Percentiles rank a stretch among this genome's conserved stretches.
phyloP scores from a whole-genome alignment of 1,284 basidiomycete genomes.

The Exsudoporus floridanus region DNA sequence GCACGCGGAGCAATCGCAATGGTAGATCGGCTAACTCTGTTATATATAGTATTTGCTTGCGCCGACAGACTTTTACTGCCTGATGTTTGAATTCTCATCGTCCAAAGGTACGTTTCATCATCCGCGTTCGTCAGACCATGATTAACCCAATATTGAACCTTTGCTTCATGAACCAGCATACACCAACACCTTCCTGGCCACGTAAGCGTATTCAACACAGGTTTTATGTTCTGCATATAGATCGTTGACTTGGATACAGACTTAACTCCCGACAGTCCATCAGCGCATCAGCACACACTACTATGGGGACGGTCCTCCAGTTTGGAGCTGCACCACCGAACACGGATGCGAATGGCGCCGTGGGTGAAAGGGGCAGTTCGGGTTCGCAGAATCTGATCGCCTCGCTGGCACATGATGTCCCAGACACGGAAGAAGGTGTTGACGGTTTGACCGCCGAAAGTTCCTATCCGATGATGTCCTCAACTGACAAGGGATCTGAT shows the following conservation, averaged over 20 bases:
- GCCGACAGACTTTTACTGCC: not conserved
- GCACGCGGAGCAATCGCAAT: not conserved
- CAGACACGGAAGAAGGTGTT: not conserved
- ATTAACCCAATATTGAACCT: not conserved
- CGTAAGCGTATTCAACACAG: not conserved
- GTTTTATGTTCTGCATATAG: too few relatives aligned
- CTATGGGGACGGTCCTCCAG: not conserved
- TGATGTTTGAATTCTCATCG: not conserved
- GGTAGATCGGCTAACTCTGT: not conserved
- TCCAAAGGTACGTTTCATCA: not conserved
- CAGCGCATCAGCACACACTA: not conserved
- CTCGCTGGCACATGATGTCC: not conserved
- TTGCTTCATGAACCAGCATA: not conserved
- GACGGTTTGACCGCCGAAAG: not conserved
- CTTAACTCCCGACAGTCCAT: not conserved
- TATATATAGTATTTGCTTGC: not conserved
- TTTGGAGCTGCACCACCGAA: not conserved
- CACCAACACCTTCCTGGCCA: slow-evolving; percentile 5
- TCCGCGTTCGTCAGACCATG: not conserved
- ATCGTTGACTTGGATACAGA: not conserved
- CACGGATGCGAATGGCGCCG: too few relatives aligned
- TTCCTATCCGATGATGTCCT: not conserved
- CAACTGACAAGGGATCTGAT: not conserved
- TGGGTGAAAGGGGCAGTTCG: not conserved
- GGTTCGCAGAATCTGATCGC: not conserved